Evolutionary conservation across 257 asterid species (phyloP).

Genomic region (Coffea eugenioides): DNA sequence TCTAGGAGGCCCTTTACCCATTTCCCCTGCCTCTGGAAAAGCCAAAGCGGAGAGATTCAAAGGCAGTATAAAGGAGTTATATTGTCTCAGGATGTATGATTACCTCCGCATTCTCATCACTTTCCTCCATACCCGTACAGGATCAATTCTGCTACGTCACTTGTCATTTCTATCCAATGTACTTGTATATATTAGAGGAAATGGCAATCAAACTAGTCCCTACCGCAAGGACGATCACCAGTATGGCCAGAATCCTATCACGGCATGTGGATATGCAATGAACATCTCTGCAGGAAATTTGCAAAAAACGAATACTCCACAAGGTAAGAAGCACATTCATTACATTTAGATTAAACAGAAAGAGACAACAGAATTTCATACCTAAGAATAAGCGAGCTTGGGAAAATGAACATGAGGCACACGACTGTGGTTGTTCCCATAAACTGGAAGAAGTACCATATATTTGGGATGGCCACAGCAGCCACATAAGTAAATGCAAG

Average conservation of each 20-base stretch:
- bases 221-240: slow-evolving; percentile 70
- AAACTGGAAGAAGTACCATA: slow-evolving; percentile 97
- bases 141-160: background rate
- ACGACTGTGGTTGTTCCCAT: slow-evolving; percentile 94
- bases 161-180: slow-evolving; percentile 34
- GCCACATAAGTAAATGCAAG: slow-evolving; percentile 59
- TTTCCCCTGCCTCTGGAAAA: background rate
- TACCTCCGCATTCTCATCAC: background rate
- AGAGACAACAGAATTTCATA: slow-evolving; percentile 19
- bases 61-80: background rate
- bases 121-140: background rate
- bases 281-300: slow-evolving; percentile 59
- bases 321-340: background rate
- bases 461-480: slow-evolving; percentile 76
- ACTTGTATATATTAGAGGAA: slow-evolving; percentile 47
- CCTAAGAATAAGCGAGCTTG: slow-evolving; percentile 90
- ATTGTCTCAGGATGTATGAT: background rate
- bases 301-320: background rate
- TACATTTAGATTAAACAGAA: background rate
- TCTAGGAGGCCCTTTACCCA: background rate
- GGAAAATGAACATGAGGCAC: slow-evolving; percentile 93
- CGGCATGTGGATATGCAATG: slow-evolving; percentile 51
- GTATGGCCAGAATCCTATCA: slow-evolving; percentile 63
- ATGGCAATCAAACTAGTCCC: slow-evolving; percentile 85
- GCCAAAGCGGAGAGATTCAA: background rate